Percentiles rank a stretch among this genome's conserved stretches.
Evolutionary conservation across 345 rosid species (phyloP).

Genomic region (Brassica carinata): DNA sequence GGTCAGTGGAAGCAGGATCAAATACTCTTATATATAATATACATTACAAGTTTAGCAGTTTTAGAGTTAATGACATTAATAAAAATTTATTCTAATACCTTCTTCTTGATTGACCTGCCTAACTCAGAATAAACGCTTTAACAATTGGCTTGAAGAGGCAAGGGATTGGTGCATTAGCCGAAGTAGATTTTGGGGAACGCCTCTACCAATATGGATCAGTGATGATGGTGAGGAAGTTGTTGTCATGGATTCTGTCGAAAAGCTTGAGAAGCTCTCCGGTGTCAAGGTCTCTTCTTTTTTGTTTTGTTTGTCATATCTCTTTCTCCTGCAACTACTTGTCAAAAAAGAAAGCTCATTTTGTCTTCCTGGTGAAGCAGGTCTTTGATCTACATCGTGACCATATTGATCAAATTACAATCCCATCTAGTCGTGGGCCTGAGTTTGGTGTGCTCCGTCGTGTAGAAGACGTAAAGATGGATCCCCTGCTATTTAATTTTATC

Average conservation of each 20-base stretch:
- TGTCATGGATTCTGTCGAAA: slow-evolving; percentile 58
- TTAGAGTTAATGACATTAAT: slow-evolving; percentile 5
- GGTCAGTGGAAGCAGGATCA: slow-evolving; percentile 45
- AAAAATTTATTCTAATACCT: background rate
- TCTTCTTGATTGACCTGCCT: slow-evolving; percentile 22
- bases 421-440: slow-evolving; percentile 73
- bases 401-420: slow-evolving; percentile 89
- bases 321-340: slow-evolving; percentile 3
- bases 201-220: background rate
- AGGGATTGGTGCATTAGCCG: background rate
- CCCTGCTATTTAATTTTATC: too few relatives aligned
- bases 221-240: background rate
- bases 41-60: slow-evolving; percentile 6
- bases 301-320: slow-evolving; percentile 1
- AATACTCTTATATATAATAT: background rate
- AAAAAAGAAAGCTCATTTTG: slow-evolving; percentile 13
- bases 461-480: slow-evolving; percentile 74
- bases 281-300: slow-evolving; percentile 2
- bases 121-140: slow-evolving; percentile 87
- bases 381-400: slow-evolving; percentile 93
- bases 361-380: slow-evolving; percentile 50
- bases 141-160: background rate
- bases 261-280: slow-evolving; percentile 91
- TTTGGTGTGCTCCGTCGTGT: slow-evolving; percentile 88
- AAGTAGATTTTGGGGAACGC: background rate